These are phyloP conservation scores for Ophiostoma sp. DNA, from an alignment of 2,329 filamentous ascomycete genomes.

Conservation along the genomic window DNA sequence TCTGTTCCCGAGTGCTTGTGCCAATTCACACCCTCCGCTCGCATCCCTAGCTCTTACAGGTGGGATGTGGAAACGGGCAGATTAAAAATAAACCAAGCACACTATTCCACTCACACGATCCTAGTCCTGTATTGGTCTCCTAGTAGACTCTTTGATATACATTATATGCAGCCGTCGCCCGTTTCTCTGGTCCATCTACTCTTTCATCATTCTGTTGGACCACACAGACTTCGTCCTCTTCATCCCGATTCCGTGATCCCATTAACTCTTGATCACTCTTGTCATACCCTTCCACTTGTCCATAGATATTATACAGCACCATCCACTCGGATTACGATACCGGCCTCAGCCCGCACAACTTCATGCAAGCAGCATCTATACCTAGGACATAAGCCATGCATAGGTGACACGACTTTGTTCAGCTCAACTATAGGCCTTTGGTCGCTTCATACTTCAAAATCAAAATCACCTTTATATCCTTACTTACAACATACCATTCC, in stretches of 20 bases:
- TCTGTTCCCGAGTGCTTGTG: background rate
- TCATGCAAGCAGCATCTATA: background rate
- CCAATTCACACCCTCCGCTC: background rate
- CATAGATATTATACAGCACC: background rate
- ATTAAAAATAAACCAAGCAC: conserved; percentile 14
- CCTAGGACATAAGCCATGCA: background rate
- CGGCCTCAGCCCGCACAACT: background rate
- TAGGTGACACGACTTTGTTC: background rate
- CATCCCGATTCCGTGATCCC: background rate
- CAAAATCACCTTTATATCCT: background rate
- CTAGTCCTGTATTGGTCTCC: background rate
- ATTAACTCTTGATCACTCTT: too few species aligned
- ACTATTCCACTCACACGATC: background rate
- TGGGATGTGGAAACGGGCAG: background rate
- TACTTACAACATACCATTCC: background rate
- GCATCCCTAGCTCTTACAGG: background rate
- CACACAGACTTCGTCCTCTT: background rate
- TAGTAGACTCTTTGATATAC: background rate
- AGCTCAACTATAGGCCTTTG: background rate
- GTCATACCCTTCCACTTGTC: too few species aligned
- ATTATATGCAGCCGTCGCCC: conserved; percentile 12
- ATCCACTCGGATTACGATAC: background rate
- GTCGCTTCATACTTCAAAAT: background rate
- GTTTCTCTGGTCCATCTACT: background rate
- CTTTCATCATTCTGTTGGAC: background rate